Base-by-base conservation (phyloP, 768 basidiomycete genomes). In the Chalciporus pseudorubinellus region DNA sequence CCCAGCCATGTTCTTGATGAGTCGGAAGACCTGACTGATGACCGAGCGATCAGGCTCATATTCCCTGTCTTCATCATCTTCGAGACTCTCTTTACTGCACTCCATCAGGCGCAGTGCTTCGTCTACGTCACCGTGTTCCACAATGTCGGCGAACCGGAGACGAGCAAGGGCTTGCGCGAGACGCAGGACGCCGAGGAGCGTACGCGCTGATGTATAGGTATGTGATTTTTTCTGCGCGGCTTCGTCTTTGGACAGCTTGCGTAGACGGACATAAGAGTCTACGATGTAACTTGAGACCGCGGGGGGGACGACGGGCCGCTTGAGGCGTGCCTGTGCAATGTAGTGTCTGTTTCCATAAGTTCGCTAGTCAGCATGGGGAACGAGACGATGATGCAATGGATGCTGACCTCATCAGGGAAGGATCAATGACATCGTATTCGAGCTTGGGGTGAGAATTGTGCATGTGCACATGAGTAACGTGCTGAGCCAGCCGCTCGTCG, bases 381-480 rank as follows among this genome's bases (percentile, higher is more conserved):
- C 14, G 38, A 40, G 11, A 22, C 20, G 19, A 33, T 39, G 46
- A 18, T 6, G 29, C 12, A 29, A 11, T 16, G 14, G 38, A 34
- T 12, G 3, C 77, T 50, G 51, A 94, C 92, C 93, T 84, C 85
- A 99, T 93, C 53, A 95, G 72, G 16, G 79, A 74, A 9, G 95
- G 93, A 39, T 92, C 85, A 31, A 98, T 79, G 34, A 92, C 82
- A 40, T 95, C 93, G 61, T 82, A 75, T 40, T 89, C 88, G 39
- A 95, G 78, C 46, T 84, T 81, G 3, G 97, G 97, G 62, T 98
- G 95, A 12, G 76, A 76, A 53, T 88, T 93, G 72, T 92, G 80
- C 97, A 98, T 98, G 68, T 99, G 97, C 20, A 99, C 97, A 64
- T 94, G 87, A 1, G 97, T 97, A 59, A 99, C 93, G 72, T 99